These are phyloP conservation scores for Sequoia sempervirens DNA, from an alignment of 75 land plant genomes.

Conservation along the genomic window DNA sequence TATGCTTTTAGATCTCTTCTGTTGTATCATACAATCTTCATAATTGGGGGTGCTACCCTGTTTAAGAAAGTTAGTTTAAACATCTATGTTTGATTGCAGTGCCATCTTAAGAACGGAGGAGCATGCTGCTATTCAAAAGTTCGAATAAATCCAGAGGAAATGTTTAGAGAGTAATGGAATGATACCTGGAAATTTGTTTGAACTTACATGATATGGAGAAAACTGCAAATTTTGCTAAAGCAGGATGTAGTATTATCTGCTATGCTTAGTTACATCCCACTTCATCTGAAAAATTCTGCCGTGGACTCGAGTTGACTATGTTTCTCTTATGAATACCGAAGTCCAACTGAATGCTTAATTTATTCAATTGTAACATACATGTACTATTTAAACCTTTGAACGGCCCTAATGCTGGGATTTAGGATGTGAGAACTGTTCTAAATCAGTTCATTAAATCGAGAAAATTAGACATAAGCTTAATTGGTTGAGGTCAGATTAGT, in stretches of 20 bases:
- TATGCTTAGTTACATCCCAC: not conserved
- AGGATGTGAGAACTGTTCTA: not conserved
- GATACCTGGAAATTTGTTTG: not conserved
- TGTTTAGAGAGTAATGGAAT: not conserved
- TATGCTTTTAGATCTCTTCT: not conserved
- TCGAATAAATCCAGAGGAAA: not conserved
- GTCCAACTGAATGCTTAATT: not conserved
- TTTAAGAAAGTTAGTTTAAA: not conserved
- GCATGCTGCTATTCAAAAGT: not conserved
- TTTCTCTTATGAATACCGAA: not conserved
- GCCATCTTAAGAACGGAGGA: not conserved
- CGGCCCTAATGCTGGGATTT: not conserved
- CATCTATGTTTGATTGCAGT: not conserved
- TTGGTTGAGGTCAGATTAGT: not conserved
- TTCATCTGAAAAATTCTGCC: not conserved
- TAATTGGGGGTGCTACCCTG: not conserved
- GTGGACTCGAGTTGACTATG: not conserved
- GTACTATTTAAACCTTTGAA: not conserved
- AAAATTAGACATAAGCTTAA: not conserved
- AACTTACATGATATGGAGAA: not conserved
- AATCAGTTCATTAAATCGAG: not conserved
- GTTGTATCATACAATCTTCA: not conserved
- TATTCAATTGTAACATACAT: not conserved
- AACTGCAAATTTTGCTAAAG: not conserved
- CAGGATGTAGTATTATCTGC: not conserved